Conservation (phyloP, 2,329 filamentous ascomycete species). For the Lasiodiplodia theobromae region DNA sequence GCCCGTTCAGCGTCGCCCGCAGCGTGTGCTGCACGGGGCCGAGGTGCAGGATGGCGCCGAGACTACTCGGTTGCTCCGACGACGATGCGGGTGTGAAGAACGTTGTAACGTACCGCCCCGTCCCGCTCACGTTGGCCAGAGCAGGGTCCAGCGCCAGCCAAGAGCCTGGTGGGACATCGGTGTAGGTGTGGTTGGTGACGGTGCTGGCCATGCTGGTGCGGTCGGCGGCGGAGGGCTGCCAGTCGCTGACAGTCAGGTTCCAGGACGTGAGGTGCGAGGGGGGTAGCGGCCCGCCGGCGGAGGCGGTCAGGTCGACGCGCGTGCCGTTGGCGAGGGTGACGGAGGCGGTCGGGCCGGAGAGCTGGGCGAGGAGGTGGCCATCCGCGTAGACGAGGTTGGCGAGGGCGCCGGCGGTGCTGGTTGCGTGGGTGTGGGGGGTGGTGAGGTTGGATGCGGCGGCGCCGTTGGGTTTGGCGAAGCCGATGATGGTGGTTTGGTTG, state of each 20-base stretch:
- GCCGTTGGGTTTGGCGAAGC: conserved; percentile 38
- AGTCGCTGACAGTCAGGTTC: conserved; percentile 49
- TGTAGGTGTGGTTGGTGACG: conserved; percentile 36
- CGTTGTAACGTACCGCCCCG: conserved; percentile 45
- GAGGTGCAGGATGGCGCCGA: conserved; percentile 38
- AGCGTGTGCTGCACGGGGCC: conserved; percentile 41
- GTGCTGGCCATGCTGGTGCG: conserved; percentile 44
- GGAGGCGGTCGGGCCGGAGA: conserved; percentile 27
- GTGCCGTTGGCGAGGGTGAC: conserved; percentile 32
- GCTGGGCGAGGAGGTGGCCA: conserved; percentile 1
- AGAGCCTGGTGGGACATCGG: conserved; percentile 37
- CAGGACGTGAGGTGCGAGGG: conserved; percentile 43
- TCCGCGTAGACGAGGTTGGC: conserved; percentile 11
- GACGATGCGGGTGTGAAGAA: conserved; percentile 22
- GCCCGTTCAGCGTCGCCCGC: conserved; percentile 41
- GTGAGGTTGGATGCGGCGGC: not conserved
- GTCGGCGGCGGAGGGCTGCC: conserved; percentile 47
- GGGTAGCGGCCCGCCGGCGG: conserved; percentile 32
- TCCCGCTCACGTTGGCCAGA: conserved; percentile 43
- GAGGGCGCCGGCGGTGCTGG: not conserved
- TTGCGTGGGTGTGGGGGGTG: not conserved
- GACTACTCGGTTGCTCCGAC: no score
- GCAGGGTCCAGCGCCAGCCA: conserved; percentile 44
- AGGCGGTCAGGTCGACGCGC: conserved; percentile 30
- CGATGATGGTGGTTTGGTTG: conserved; percentile 52